Base-by-base conservation (phyloP, 345 rosid species). In the Eucalyptus regnans region DNA sequence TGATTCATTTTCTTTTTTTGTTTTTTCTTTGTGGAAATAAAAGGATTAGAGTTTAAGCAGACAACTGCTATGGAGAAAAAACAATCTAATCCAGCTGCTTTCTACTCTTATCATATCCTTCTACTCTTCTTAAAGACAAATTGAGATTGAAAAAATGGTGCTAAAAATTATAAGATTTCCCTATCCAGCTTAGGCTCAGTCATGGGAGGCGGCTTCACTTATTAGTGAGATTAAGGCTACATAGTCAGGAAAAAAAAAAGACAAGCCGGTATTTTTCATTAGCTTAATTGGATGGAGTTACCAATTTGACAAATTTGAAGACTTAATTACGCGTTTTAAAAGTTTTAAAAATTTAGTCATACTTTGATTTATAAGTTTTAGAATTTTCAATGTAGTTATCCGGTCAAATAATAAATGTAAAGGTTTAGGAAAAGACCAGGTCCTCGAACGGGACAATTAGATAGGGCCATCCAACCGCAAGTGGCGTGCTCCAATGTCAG, bases 291-390 rank as follows among this genome's bases (percentile, higher is more conserved):
- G 16, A 29, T 6, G 3, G 31, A 29, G 4, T 29, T 29, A 71
- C 1, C 1, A 9, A 71, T 71, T 33, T 33, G 13, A 71, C 2
- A 33, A 5, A 1, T 68, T 17, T 68, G 12, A 33, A 5, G 0
- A 33, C 7, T 71, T 18, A 18, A 37, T 71, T 18, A 10, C 2
- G 2, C 14, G 3, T 37, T 37, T 76, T 37, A 3, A 37, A 18
- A 76, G 6, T 37, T 37, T 76, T 5, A 3, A 0, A 5, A 20
- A 3, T 37, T 37, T 4, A 76, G 12, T 37, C 3, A 0, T 20
- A 11, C 3, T 37, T 20, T 8, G 6, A 8, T 37, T 17, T 6
- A 9, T 8, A 17, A 3, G 3, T 68, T 33, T 9, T 9, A 5
- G 20, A 18, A 17, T 33, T 68, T 33, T 76, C 1, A 8, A 76